Base-by-base conservation (phyloP, 805 yeast species). In the Yamadazyma philogaea region DNA sequence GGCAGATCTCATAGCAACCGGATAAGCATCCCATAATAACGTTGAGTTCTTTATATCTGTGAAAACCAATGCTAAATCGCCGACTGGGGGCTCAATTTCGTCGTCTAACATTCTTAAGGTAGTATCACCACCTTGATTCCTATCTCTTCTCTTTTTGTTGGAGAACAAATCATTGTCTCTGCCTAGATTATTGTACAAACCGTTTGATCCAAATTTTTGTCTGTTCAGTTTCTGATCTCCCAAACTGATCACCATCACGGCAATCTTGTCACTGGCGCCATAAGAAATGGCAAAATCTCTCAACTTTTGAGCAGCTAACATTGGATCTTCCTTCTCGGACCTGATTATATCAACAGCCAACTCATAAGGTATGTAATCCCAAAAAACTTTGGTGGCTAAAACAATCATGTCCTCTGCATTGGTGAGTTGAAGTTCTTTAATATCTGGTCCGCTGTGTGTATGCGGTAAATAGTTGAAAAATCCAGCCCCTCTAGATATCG, bases 41-140 rank as follows among this genome's bases (percentile, higher is more conserved):
- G 99, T 93, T 1, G 98, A 90, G 59, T 86, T 90, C 55, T 91
- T 89, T 53, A 93, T 93, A 77, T 93, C 99, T 0, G 99, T 93
- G 64, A 93, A 93, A 1, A 91, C 97, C 79, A 93, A 83, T 0
- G 99, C 96, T 38, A 93, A 69, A 39, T 88, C 89, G 2, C 98
- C 98, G 5, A 83, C 82, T 2, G 99, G 99, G 2, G 99, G 97
- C 7, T 84, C 82, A 45, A 93, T 90, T 57, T 93, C 99, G 31
- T 84, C 86, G 46, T 87, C 95, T 42, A 89, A 69, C 55, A 95
- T 78, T 53, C 96, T 80, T 51, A 90, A 70, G 1, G 82, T 77
- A 0, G 95, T 78, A 61, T 90, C 96, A 49, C 79, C 56, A 48
- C 79, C 56, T 0, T 58, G 52, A 24, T 44, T 35, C 17, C 48